Conservation (phyloP, 179 eudicot genomes). For the Silene coronaria region DNA sequence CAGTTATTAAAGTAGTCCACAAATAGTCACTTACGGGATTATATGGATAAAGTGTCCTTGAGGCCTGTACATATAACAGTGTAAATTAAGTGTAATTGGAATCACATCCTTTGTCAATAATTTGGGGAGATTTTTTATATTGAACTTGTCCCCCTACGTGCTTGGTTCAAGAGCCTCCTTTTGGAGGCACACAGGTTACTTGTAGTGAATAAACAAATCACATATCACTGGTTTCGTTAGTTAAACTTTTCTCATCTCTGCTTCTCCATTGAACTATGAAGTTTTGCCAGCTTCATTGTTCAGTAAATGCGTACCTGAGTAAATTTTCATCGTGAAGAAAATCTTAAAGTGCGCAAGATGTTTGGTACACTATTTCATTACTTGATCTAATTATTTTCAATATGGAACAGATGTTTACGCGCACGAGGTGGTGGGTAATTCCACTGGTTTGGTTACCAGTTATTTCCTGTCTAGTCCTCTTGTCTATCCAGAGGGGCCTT, state of each 20-base stretch:
- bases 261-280: not conserved
- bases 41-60: not conserved
- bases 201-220: not conserved
- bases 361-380: not conserved
- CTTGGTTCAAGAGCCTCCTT: not conserved
- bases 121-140: not conserved
- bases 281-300: not conserved
- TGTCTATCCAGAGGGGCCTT: slow-evolving; percentile 31
- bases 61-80: not conserved
- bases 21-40: not conserved
- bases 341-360: not conserved
- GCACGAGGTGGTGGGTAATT: slow-evolving; percentile 63
- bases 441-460: slow-evolving; percentile 63
- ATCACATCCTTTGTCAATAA: no score
- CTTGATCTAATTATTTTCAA: slow-evolving; percentile 1
- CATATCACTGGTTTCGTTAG: not conserved
- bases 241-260: not conserved
- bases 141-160: not conserved
- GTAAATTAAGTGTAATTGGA: not conserved
- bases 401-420: slow-evolving; percentile 48
- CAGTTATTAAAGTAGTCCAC: no score
- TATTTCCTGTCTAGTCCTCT: slow-evolving; percentile 32
- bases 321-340: not conserved
- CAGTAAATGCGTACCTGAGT: not conserved
- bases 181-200: not conserved